phyloP scores from a whole-genome alignment of 371 early-diverging fungal species.

The Mortierella sp. region DNA sequence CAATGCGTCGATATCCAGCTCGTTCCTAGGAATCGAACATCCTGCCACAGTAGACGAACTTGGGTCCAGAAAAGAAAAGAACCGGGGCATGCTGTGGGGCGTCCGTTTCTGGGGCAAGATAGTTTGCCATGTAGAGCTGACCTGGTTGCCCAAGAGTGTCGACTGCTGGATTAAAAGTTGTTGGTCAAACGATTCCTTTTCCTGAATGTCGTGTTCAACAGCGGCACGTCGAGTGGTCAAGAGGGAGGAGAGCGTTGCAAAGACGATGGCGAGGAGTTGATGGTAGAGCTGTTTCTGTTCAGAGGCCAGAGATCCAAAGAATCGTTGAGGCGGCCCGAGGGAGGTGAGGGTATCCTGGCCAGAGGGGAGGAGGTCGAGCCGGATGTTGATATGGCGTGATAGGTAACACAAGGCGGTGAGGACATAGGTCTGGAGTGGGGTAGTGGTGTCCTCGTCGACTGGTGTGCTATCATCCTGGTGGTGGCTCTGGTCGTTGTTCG shows the following conservation, averaged over 20 bases:
- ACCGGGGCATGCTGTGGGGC: constrained; percentile 57
- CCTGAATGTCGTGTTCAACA: neutral
- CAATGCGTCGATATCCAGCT: constrained; percentile 58
- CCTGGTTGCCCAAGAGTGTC: constrained; percentile 33
- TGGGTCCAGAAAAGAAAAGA: constrained; percentile 63
- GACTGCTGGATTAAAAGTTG: constrained; percentile 23
- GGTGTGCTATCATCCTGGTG: neutral
- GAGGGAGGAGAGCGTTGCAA: constrained; percentile 30
- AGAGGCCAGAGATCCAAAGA: constrained; percentile 27
- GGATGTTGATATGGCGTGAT: constrained; percentile 51
- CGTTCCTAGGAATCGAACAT: constrained; percentile 59
- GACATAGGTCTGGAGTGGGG: constrained; percentile 36
- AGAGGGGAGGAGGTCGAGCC: constrained; percentile 52
- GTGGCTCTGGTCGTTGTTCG: neutral
- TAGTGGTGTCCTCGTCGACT: constrained; percentile 14
- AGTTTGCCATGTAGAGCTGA: constrained; percentile 38
- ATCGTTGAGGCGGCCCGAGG: constrained; percentile 52
- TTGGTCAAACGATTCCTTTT: neutral
- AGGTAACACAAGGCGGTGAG: constrained; percentile 50
- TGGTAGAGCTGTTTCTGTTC: constrained; percentile 37
- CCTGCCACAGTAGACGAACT: constrained; percentile 60
- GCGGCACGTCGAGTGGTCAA: constrained; percentile 3
- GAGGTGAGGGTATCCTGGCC: constrained; percentile 53
- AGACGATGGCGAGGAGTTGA: constrained; percentile 37
- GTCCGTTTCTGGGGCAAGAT: constrained; percentile 31